Evolutionary conservation across 2,329 filamentous ascomycete species (phyloP).

Genomic region (Paecilomyces dactylethromorphus): DNA sequence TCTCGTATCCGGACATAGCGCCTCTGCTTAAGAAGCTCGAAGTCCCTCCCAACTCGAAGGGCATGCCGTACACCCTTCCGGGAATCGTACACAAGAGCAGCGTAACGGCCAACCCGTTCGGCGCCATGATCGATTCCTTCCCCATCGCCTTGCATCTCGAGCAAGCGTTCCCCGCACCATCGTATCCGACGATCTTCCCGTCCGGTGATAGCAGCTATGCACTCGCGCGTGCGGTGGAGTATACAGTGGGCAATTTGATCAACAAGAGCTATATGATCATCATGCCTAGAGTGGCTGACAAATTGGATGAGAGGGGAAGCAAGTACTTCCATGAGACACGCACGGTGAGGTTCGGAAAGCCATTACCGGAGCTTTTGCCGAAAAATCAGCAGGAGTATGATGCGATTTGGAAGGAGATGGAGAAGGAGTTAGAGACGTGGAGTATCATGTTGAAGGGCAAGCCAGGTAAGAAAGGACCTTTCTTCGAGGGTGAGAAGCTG

Average conservation of each 20-base stretch:
- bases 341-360: constrained; percentile 18
- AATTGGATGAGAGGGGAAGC: constrained; percentile 20
- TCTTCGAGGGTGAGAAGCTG: constrained; percentile 25
- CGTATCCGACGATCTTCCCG: constrained; percentile 22
- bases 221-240: constrained; percentile 16
- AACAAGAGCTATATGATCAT: constrained; percentile 8
- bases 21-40: constrained; percentile 18
- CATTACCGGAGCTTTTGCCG: constrained; percentile 20
- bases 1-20: constrained; percentile 22
- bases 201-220: constrained; percentile 27
- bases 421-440: constrained; percentile 14
- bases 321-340: constrained; percentile 26
- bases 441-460: constrained; percentile 20
- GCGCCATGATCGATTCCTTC: constrained; percentile 27
- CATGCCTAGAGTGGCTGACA: constrained; percentile 14
- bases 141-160: constrained; percentile 26
- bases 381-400: constrained; percentile 13
- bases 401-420: constrained; percentile 11
- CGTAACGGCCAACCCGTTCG: constrained; percentile 14
- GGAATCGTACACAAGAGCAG: constrained; percentile 23
- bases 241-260: constrained; percentile 6
- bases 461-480: constrained; percentile 24
- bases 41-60: constrained; percentile 12
- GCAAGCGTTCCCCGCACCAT: constrained; percentile 18
- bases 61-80: constrained; percentile 24